Base-by-base conservation (phyloP, 73 alveolate genomes). In the Paramecium tetraurelia region DNA sequence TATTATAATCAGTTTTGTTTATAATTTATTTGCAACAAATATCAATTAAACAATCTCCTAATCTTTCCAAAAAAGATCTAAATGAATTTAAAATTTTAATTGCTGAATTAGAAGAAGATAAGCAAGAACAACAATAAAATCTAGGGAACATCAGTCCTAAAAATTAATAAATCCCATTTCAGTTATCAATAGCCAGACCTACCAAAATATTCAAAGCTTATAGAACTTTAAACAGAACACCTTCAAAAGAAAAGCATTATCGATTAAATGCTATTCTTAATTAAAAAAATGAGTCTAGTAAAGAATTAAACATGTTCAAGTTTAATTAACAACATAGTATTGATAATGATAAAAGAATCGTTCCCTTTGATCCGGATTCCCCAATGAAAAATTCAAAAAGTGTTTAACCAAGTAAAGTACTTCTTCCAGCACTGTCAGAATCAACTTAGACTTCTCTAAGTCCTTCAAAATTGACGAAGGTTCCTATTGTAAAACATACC, bases 381-480 rank as follows among this genome's bases (percentile, higher is more conserved):
- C 86, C 86, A 2, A 36, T 12, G 31, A 29, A 71, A 33, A 33
- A 36, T 33, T 5, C 35, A 11, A 71, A 40, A 36, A 8, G 0
- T 2, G 5, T 11, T 20, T 10, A 36, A 71, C 43, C 58, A 14
- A 71, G 35, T 7, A 71, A 71, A 71, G 36, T 71, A 10, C 8
- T 71, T 29, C 86, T 71, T 6, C 86, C 86, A 12, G 59, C 58
- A 8, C 35, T 71, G n/a, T 11, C 86, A 71, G 86, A 71, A 29
- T 33, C 38, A 4, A 71, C 86, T 16, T 33, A 71, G 11, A 40
- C 86, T 33, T 71, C 86, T 33, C 7, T 71, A 33, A 71, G 86
- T 33, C 86, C 86, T 10, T 3, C 35, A 14, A 71, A 71, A 71
- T 9, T 11, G 4, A 29, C 33, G 1, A 27, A 71, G 7, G 31